Conservation (phyloP, 2,329 filamentous ascomycete species). For the Penicillium sp. region DNA sequence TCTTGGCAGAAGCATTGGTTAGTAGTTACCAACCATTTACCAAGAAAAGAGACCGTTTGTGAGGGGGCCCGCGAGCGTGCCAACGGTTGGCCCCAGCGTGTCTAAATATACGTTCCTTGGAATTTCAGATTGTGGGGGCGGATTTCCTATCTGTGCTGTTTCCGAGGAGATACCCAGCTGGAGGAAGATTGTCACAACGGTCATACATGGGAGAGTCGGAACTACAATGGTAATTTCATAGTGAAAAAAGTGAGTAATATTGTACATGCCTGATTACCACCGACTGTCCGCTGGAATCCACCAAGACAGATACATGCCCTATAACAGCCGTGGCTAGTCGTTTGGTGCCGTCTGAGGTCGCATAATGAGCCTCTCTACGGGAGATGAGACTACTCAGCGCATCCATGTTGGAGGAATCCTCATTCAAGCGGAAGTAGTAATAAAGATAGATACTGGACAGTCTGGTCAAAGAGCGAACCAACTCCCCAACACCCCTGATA, state of each 20-base stretch:
- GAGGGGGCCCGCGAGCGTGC: background rate
- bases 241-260: background rate
- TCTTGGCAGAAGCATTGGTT: background rate
- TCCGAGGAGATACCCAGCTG: background rate
- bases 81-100: background rate
- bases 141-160: background rate
- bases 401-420: background rate
- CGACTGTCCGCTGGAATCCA: background rate
- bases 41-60: background rate
- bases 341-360: background rate
- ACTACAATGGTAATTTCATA: background rate
- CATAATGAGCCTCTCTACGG: background rate
- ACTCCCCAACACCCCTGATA: background rate
- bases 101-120: background rate
- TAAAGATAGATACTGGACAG: background rate
- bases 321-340: background rate
- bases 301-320: background rate
- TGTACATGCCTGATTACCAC: background rate
- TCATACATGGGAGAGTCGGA: constrained; percentile 1
- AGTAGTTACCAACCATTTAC: background rate
- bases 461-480: constrained; percentile 3
- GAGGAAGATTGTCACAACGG: constrained; percentile 8
- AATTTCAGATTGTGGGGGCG: background rate
- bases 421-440: background rate
- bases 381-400: background rate